These are phyloP conservation scores for Eremomyces bilateralis DNA, from an alignment of 495 filamentous ascomycete genomes.

Conservation along the genomic window DNA sequence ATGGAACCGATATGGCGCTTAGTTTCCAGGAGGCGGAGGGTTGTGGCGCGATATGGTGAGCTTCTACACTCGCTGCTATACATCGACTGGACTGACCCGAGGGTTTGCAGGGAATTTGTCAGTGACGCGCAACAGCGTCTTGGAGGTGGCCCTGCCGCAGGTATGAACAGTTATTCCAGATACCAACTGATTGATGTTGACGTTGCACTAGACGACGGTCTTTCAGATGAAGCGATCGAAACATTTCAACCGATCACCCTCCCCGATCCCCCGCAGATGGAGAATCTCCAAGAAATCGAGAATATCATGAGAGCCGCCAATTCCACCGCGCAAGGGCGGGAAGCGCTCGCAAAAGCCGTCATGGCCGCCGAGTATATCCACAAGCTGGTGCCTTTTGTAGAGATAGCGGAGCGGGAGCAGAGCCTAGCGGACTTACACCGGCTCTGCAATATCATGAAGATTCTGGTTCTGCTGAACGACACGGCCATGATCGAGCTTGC, in stretches of 20 bases:
- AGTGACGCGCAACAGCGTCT: constrained; percentile 57
- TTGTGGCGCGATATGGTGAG: constrained; percentile 75
- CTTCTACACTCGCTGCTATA: neutral
- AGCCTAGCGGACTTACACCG: constrained; percentile 67
- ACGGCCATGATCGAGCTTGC: constrained; percentile 81
- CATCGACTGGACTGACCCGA: constrained; percentile 1
- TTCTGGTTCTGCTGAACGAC: constrained; percentile 81
- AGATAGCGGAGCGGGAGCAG: constrained; percentile 76
- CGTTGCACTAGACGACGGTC: constrained; percentile 49
- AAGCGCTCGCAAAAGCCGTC: constrained; percentile 75
- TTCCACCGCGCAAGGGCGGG: constrained; percentile 51
- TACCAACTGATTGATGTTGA: neutral
- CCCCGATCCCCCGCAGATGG: constrained; percentile 56
- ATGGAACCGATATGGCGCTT: constrained; percentile 84
- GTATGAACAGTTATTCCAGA: constrained; percentile 2
- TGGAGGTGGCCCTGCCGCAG: constrained; percentile 5
- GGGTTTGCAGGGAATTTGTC: constrained; percentile 60
- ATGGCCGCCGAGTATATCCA: constrained; percentile 65
- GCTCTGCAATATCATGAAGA: constrained; percentile 96
- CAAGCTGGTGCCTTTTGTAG: constrained; percentile 69
- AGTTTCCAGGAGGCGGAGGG: constrained; percentile 97
- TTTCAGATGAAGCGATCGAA: constrained; percentile 75
- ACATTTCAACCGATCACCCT: constrained; percentile 44
- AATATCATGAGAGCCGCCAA: constrained; percentile 55
- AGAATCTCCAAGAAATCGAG: constrained; percentile 64